A percentile compares a stretch with the other conserved stretches of the same genome.
These are phyloP conservation scores for Cercophora scortea DNA, from an alignment of 495 filamentous ascomycete genomes.

Conservation along the genomic window DNA sequence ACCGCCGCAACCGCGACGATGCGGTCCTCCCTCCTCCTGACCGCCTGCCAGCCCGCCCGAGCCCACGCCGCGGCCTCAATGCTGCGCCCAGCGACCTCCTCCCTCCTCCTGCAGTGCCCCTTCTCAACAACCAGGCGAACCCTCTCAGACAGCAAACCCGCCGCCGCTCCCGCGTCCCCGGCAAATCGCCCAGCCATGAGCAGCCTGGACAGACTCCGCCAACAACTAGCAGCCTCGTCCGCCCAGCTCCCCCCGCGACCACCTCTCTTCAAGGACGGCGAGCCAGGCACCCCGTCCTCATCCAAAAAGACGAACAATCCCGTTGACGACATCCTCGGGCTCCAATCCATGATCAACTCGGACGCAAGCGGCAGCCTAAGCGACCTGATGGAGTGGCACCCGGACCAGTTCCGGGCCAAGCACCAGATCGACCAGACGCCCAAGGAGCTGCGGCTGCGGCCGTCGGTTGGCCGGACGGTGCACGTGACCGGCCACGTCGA, in stretches of 20 bases:
- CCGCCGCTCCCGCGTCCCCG: background rate
- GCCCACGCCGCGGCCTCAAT: background rate
- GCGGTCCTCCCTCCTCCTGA: background rate
- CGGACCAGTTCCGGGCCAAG: conserved; percentile 8
- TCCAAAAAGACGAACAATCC: no score
- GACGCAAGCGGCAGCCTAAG: background rate
- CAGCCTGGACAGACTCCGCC: background rate
- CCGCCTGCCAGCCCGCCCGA: background rate
- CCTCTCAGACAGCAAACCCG: background rate
- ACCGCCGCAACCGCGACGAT: background rate
- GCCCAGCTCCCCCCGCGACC: background rate
- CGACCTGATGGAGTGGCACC: background rate
- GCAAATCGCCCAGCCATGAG: background rate
- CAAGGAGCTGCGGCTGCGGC: conserved; percentile 35
- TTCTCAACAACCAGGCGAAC: background rate
- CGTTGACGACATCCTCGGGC: no score
- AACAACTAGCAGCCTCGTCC: background rate
- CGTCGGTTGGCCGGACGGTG: conserved; percentile 52
- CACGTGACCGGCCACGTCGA: conserved; percentile 41
- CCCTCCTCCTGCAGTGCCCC: background rate
- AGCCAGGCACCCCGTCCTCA: no score
- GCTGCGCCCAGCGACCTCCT: background rate
- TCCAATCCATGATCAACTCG: no score
- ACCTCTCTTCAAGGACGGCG: background rate
- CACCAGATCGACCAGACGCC: background rate